A percentile compares a stretch with the other conserved stretches of the same genome.
Conservation (phyloP, 106 monocot species). For the Iris macrosiphon region DNA sequence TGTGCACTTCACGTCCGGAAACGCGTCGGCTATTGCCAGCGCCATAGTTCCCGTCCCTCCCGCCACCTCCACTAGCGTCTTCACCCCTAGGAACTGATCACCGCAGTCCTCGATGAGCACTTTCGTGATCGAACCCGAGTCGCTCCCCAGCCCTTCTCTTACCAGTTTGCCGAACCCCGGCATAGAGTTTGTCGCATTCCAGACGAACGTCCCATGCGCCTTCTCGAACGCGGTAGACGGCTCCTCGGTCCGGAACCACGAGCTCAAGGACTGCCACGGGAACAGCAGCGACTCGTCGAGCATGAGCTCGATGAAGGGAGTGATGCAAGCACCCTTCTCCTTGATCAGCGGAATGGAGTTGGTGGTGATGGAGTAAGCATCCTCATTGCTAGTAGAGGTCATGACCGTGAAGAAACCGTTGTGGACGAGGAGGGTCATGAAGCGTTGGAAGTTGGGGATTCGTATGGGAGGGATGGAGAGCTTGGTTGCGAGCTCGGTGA, state of each 20-base stretch:
- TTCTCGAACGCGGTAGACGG: constrained; percentile 2
- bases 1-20: constrained; percentile 8
- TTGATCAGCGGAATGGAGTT: neutral
- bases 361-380: constrained; percentile 1
- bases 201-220: neutral
- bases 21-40: constrained; percentile 3
- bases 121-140: neutral
- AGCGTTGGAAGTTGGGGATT: neutral
- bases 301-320: constrained; percentile 1
- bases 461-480: constrained; percentile 1
- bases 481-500: constrained; percentile 8
- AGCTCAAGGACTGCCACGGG: neutral
- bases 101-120: neutral
- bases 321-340: neutral
- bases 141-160: constrained; percentile 12
- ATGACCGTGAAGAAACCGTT: constrained; percentile 12
- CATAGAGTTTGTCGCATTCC: neutral
- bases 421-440: constrained; percentile 17
- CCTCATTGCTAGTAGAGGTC: neutral
- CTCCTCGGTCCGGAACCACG: neutral
- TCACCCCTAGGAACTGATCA: neutral
- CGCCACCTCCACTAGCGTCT: constrained; percentile 16
- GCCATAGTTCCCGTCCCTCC: constrained; percentile 12
- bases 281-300: neutral
- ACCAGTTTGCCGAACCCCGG: neutral